These are phyloP conservation scores for Hymenoscyphus repandus DNA, from an alignment of 2,329 filamentous ascomycete genomes.

Conservation along the genomic window DNA sequence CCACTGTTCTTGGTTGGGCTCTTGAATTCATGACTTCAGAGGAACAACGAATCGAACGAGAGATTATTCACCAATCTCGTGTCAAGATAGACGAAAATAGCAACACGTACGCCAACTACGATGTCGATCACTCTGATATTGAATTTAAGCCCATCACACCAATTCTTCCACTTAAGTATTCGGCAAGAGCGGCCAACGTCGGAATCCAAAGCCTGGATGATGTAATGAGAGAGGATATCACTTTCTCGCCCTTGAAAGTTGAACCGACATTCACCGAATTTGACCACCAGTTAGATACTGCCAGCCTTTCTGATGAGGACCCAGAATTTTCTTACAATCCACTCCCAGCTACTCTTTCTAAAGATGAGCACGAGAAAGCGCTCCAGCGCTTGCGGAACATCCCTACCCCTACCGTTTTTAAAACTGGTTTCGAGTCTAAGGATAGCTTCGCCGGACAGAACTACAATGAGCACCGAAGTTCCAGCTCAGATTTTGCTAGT, in stretches of 20 bases:
- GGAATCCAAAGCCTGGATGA: slow-evolving; percentile 13
- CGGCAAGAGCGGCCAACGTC: slow-evolving; percentile 5
- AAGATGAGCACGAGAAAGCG: slow-evolving; percentile 8
- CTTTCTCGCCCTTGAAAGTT: background rate
- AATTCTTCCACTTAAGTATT: background rate
- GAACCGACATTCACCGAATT: background rate
- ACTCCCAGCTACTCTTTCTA: background rate
- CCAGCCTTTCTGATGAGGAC: background rate
- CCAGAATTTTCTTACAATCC: background rate
- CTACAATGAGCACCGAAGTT: slow-evolving; percentile 6
- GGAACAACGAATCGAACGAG: too few relatives aligned
- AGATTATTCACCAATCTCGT: too few relatives aligned
- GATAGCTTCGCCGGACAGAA: slow-evolving; percentile 14
- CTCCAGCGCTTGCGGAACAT: slow-evolving; percentile 11
- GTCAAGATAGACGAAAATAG: too few relatives aligned
- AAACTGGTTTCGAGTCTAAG: slow-evolving; percentile 17
- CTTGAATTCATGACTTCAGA: too few relatives aligned
- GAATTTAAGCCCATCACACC: slow-evolving; percentile 1
- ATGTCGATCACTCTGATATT: background rate
- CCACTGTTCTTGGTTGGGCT: too few relatives aligned
- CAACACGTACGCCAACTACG: too few relatives aligned
- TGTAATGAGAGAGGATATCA: slow-evolving; percentile 2
- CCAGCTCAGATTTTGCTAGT: background rate
- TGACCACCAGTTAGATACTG: too few relatives aligned
- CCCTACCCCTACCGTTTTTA: slow-evolving; percentile 17